These are phyloP conservation scores for Carex arenaria DNA, from an alignment of 202 grass and related monocot genomes.

Conservation along the genomic window DNA sequence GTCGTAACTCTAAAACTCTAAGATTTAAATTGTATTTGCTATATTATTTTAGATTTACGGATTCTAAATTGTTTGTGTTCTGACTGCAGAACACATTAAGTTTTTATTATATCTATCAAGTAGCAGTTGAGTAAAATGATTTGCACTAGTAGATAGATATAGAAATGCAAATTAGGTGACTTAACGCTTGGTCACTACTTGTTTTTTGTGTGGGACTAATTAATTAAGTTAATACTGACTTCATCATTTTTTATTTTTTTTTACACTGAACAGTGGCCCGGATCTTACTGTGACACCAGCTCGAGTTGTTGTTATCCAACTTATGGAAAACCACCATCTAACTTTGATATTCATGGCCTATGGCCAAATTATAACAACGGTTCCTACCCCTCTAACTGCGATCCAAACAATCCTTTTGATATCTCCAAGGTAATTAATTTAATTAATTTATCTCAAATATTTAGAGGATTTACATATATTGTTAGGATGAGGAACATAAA, in stretches of 20 bases:
- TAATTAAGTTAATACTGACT: not conserved
- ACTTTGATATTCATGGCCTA: not conserved
- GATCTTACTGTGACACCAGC: not conserved
- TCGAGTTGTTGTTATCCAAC: not conserved
- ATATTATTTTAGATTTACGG: too few species aligned
- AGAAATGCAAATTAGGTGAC: not conserved
- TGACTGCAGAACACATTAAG: too few species aligned
- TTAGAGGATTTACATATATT: too few species aligned
- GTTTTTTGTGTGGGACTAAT: not conserved
- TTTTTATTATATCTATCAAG: too few species aligned
- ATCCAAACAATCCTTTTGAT: constrained; percentile 7
- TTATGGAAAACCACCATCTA: constrained; percentile 4
- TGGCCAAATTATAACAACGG: not conserved
- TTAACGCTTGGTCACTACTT: not conserved
- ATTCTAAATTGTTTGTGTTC: too few species aligned
- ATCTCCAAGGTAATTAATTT: not conserved
- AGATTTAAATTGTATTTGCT: too few species aligned
- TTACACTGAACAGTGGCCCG: not conserved
- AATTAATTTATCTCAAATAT: too few species aligned
- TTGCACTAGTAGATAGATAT: not conserved
- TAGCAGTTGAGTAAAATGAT: not conserved
- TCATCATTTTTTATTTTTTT: not conserved
- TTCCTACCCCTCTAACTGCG: not conserved
- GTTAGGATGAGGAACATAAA: too few species aligned
- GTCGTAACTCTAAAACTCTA: too few species aligned